A percentile compares a stretch with the other conserved stretches of the same genome.
Evolutionary conservation across 257 asterid species (phyloP).

Genomic region (Ilex asprella): DNA sequence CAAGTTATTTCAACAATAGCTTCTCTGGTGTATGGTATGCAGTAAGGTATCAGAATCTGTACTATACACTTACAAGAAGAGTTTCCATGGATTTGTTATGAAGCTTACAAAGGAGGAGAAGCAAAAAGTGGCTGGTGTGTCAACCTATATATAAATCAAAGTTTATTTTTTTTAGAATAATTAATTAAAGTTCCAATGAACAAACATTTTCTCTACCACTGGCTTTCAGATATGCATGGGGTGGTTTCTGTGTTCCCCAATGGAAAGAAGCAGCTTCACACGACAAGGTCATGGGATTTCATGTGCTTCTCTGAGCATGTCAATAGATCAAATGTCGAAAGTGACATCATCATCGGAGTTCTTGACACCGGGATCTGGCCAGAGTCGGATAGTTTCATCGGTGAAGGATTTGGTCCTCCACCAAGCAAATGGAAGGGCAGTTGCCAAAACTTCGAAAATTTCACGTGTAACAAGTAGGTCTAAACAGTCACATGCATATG

Average conservation of each 20-base stretch:
- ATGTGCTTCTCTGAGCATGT: background rate
- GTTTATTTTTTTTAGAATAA: too few species aligned
- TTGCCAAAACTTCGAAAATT: background rate
- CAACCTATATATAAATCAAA: too few species aligned
- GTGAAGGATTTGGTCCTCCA: background rate
- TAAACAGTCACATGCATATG: too few species aligned
- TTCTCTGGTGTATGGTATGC: too few species aligned
- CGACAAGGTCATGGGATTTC: conserved; percentile 1
- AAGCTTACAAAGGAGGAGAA: background rate
- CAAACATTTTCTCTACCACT: background rate
- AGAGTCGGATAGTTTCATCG: background rate
- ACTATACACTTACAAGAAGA: background rate
- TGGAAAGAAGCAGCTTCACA: background rate
- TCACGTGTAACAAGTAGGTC: background rate
- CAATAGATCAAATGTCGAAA: background rate
- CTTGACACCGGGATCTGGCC: background rate
- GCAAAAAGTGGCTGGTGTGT: background rate
- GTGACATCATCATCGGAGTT: background rate
- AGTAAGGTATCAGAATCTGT: background rate
- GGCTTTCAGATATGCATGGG: background rate
- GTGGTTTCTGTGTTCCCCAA: background rate
- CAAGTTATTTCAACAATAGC: too few species aligned
- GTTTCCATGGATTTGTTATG: background rate
- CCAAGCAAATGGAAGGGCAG: conserved; percentile 2
- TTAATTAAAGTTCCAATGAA: too few species aligned